Base-by-base conservation (phyloP, 805 yeast genomes). In the Schizosaccharomyces osmophilus region DNA sequence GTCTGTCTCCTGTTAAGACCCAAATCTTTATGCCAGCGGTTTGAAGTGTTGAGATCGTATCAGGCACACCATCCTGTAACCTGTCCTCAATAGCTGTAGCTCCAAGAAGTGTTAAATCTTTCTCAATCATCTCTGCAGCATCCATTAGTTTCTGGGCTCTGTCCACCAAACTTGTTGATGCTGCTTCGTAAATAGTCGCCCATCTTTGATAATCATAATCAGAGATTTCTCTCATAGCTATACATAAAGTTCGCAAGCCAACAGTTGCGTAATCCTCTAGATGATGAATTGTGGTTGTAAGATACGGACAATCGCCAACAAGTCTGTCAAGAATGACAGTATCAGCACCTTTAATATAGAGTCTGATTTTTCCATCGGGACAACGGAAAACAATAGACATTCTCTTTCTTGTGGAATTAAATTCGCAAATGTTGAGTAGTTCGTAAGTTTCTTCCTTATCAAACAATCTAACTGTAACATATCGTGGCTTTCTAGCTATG, bases 61-160 rank as follows among this genome's bases (percentile, higher is more conserved):
- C 98, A 1, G 99, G 97, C 24, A 93, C 99, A 51, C 97, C 98
- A 63, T 90, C 97, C 73, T 93, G 99, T 59, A 93, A 75, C 69
- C 93, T 90, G 71, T 93, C 99, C 71, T 93, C 99, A 69, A 93
- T 93, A 1, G 98, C 99, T 45, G 98, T 94, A 1, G 97, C 97
- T 48, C 99, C 99, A 19, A 93, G 74, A 48, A 93, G 73, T 64
- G 82, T 83, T 65, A 93, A 73, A 64, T 85, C 84, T 45, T 75
- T 78, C 71, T 93, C 99, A 64, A 93, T 88, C 62, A 81, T 66
- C 68, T 90, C 95, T 0, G 98, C 97, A 13, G 85, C 95, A 8
- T 79, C 85, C 68, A 89, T 97, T 62, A 94, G 74, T 68, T 81
- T 82, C 32, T 81, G 82, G 31, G 83, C 73, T 71, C 99, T 79